These are phyloP conservation scores for Lavandula angustifolia DNA, from an alignment of 257 asterid species.

Conservation along the genomic window DNA sequence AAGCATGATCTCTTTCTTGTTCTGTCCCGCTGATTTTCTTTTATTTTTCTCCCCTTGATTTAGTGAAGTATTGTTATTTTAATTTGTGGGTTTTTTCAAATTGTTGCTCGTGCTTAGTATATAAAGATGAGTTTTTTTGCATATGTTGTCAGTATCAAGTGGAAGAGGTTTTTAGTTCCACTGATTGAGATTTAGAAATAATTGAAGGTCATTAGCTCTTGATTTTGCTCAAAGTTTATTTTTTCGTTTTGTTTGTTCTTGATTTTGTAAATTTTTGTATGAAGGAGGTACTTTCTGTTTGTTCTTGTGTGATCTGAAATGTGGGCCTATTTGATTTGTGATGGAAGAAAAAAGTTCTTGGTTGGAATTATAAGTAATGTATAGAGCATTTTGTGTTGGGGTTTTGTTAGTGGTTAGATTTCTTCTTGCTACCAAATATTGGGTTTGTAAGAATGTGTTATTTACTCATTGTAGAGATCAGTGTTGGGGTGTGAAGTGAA, in stretches of 20 bases:
- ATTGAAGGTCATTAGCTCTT: conserved; percentile 37
- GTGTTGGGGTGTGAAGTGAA: conserved; percentile 25
- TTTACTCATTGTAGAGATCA: conserved; percentile 10
- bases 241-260: background rate
- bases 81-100: conserved; percentile 28
- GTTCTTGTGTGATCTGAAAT: conserved; percentile 21
- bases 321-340: conserved; percentile 25
- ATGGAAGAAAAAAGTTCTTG: background rate
- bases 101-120: conserved; percentile 35
- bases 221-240: conserved; percentile 11
- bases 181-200: conserved; percentile 2
- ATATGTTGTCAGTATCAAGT: conserved; percentile 18
- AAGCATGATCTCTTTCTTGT: conserved; percentile 29
- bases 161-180: conserved; percentile 27
- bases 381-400: background rate
- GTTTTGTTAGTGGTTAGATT: conserved; percentile 21
- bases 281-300: background rate
- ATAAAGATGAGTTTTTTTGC: conserved; percentile 40
- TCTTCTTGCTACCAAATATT: conserved; percentile 19
- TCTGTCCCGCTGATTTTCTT: conserved; percentile 1
- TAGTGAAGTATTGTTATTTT: conserved; percentile 23
- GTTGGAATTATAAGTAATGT: background rate
- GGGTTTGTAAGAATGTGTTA: conserved; percentile 3
- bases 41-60: conserved; percentile 9
- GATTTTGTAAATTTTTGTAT: background rate